Base-by-base conservation (phyloP, 2,329 filamentous ascomycete species). In the Didymella exigua region DNA sequence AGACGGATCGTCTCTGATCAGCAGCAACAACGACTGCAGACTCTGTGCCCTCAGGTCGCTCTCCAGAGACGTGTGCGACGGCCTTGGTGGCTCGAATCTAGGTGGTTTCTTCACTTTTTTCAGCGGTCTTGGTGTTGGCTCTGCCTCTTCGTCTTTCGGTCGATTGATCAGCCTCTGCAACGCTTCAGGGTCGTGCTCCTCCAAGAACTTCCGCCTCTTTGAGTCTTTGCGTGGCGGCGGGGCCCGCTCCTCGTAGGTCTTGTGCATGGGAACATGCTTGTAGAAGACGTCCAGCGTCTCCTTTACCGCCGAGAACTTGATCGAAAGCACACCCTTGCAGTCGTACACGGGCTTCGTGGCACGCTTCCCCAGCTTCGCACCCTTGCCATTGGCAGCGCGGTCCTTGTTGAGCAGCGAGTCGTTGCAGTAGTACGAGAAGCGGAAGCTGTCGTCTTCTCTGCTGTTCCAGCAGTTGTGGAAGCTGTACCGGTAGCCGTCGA, bases 331-430 rank as follows among this genome's bases (percentile, higher is more conserved):
- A 29, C 78, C 78, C 54, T 76, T 78, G 70, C 78, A 81, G 61
- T 80, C 78, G 58, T 78, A 81, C 27, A 79, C 78, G 8, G 77
- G 77, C 62, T 80, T 80, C 14, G 75, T 76, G 9, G 73, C 68
- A 9, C 66, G 67, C 63, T 70, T 71, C 40, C 73, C 73, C 47
- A 71, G 55, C 56, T 75, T 75, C 4, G 71, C 68, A 21, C 73
- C 73, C 49, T 76, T 76, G 27, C 75, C 74, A 54, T 81, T 80
- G 7, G 78, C 78, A 38, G 77, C 77, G 41, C 78, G 73, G 61
- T 80, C 78, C 60, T 81, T 81, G 65, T 81, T 81, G 65, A 80
- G 75, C 65, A 80, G 71, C 61, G 76, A 79, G 68, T 81, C 78
- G 62, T 80, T 79, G 67, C 78, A 81, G 58, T 79, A 79, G 68